A percentile compares a stretch with the other conserved stretches of the same genome.
These are phyloP conservation scores for Lepraria neglecta DNA, from an alignment of 495 filamentous ascomycete genomes.

Conservation along the genomic window DNA sequence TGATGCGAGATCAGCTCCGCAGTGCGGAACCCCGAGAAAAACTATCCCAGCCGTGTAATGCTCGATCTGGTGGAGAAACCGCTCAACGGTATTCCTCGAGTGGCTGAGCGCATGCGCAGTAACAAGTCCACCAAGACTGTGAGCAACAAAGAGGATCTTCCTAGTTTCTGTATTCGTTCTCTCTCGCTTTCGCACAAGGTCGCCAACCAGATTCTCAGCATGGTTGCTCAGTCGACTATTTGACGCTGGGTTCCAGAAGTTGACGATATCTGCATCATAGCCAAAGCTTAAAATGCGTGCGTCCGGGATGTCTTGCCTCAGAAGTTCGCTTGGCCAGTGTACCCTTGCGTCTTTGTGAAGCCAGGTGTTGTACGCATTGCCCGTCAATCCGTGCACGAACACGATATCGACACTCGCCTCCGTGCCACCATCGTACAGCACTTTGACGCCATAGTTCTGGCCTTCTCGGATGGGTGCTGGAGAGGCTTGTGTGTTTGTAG, in stretches of 20 bases:
- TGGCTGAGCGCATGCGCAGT: slow-evolving; percentile 30
- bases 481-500: slow-evolving; percentile 10
- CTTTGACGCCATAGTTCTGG: slow-evolving; percentile 9
- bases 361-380: slow-evolving; percentile 19
- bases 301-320: slow-evolving; percentile 36
- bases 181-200: slow-evolving; percentile 18
- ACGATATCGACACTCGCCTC: slow-evolving; percentile 19
- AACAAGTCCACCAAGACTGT: slow-evolving; percentile 35
- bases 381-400: slow-evolving; percentile 19
- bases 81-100: slow-evolving; percentile 24
- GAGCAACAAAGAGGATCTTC: slow-evolving; percentile 31
- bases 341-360: slow-evolving; percentile 23
- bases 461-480: slow-evolving; percentile 13
- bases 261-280: slow-evolving; percentile 36
- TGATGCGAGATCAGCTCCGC: slow-evolving; percentile 33
- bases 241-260: slow-evolving; percentile 20
- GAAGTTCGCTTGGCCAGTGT: slow-evolving; percentile 44
- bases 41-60: slow-evolving; percentile 33
- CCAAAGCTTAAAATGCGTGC: slow-evolving; percentile 43
- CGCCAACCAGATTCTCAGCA: slow-evolving; percentile 28
- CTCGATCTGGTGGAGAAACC: slow-evolving; percentile 32
- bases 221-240: slow-evolving; percentile 30
- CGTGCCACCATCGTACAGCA: slow-evolving; percentile 4
- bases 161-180: slow-evolving; percentile 8
- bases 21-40: slow-evolving; percentile 42